Conservation (phyloP, 2,329 filamentous ascomycete species). For the Moelleriella libera region DNA sequence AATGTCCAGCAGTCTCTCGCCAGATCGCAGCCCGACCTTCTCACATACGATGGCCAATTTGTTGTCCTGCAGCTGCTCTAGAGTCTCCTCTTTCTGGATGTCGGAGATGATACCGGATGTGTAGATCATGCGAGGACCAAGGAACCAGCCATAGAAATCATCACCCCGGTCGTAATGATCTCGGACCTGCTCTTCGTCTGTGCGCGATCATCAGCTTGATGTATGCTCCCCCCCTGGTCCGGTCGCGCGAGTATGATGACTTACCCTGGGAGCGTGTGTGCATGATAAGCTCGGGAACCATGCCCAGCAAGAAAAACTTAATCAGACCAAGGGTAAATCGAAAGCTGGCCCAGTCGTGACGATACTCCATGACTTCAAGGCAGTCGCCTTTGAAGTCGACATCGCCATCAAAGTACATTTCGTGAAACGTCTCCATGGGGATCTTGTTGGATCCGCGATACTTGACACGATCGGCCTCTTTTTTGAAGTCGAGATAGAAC, state of each 20-base stretch:
- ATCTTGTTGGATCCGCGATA: slow-evolving; percentile 71
- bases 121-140: slow-evolving; percentile 97
- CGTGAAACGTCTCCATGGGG: slow-evolving; percentile 85
- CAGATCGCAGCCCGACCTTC: slow-evolving; percentile 75
- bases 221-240: too few species aligned
- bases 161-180: slow-evolving; percentile 97
- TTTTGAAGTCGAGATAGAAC: slow-evolving; percentile 78
- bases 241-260: background rate
- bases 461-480: slow-evolving; percentile 42
- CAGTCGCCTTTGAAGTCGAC: slow-evolving; percentile 92
- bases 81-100: slow-evolving; percentile 70
- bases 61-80: slow-evolving; percentile 96
- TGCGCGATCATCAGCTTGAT: too few species aligned
- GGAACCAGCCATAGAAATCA: slow-evolving; percentile 97
- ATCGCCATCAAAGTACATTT: slow-evolving; percentile 93
- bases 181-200: slow-evolving; percentile 86
- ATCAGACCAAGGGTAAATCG: slow-evolving; percentile 75
- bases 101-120: slow-evolving; percentile 91
- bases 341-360: slow-evolving; percentile 96
- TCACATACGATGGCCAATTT: slow-evolving; percentile 91
- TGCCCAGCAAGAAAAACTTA: slow-evolving; percentile 74
- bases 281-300: slow-evolving; percentile 83
- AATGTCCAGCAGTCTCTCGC: slow-evolving; percentile 80
- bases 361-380: slow-evolving; percentile 80
- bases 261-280: slow-evolving; percentile 69